These are phyloP conservation scores for Pyricularia grisea DNA, from an alignment of 2,329 filamentous ascomycete species.

Conservation along the genomic window DNA sequence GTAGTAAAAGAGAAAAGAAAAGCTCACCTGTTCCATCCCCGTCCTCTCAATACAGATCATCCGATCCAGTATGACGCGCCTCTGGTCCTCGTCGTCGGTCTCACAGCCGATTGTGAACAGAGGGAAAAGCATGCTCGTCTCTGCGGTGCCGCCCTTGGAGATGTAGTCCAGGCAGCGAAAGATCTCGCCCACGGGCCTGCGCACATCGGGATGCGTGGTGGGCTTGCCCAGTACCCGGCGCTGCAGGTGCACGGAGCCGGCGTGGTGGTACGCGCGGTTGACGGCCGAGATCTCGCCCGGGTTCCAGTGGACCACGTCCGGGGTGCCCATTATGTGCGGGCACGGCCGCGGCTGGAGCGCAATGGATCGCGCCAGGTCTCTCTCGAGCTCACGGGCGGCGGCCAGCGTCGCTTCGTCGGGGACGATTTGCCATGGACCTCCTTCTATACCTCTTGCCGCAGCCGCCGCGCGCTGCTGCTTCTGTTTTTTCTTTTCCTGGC, in stretches of 20 bases:
- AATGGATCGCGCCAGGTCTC: slow-evolving; percentile 51
- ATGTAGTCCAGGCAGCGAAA: slow-evolving; percentile 53
- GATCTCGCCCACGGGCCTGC: slow-evolving; percentile 53
- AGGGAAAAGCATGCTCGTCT: slow-evolving; percentile 68
- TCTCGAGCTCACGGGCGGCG: slow-evolving; percentile 50
- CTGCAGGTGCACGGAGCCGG: slow-evolving; percentile 66
- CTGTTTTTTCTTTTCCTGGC: slow-evolving; percentile 16
- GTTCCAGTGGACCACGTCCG: slow-evolving; percentile 47
- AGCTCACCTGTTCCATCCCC: slow-evolving; percentile 64
- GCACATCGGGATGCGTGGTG: slow-evolving; percentile 48
- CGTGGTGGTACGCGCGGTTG: slow-evolving; percentile 73
- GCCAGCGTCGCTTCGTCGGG: slow-evolving; percentile 40
- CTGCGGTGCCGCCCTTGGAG: slow-evolving; percentile 56
- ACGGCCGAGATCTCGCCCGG: slow-evolving; percentile 57
- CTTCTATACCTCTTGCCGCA: slow-evolving; percentile 17
- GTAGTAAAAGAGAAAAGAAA: background rate
- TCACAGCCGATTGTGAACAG: slow-evolving; percentile 80
- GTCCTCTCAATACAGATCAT: slow-evolving; percentile 60
- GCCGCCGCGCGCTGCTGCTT: background rate
- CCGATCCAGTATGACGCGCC: slow-evolving; percentile 53
- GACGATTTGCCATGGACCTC: too few relatives aligned
- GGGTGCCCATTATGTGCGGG: slow-evolving; percentile 35
- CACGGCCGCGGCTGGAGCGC: slow-evolving; percentile 29
- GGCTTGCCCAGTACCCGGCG: slow-evolving; percentile 60
- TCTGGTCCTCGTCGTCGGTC: slow-evolving; percentile 43